Conservation (phyloP, 805 yeast species). For the Jamesozyma rosinii region DNA sequence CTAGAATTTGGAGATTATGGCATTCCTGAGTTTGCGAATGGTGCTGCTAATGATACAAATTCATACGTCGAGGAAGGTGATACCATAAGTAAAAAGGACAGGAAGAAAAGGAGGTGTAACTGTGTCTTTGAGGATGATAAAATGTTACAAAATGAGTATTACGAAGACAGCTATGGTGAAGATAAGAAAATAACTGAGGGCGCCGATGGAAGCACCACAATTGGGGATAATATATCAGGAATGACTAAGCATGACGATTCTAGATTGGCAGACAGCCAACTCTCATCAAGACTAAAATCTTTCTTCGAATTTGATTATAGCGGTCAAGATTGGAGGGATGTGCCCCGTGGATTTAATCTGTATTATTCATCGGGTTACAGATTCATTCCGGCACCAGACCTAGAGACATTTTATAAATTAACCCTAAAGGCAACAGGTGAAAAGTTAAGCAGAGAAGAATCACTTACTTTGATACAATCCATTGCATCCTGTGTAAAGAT, state of each 20-base stretch:
- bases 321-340: conserved; percentile 67
- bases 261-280: neutral
- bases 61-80: neutral
- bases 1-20: conserved; percentile 13
- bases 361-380: conserved; percentile 23
- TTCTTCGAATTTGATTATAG: conserved; percentile 45
- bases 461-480: conserved; percentile 24
- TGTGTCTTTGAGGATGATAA: conserved; percentile 33
- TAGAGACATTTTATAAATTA: conserved; percentile 10
- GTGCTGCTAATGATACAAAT: conserved; percentile 11
- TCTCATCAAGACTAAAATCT: conserved; percentile 31
- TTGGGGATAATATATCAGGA: neutral
- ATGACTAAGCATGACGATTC: neutral
- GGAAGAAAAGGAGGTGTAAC: conserved; percentile 24
- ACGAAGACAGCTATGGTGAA: neutral
- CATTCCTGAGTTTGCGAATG: too few relatives aligned
- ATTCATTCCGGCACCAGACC: conserved; percentile 13
- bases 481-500: conserved; percentile 45
- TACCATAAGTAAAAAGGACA: neutral
- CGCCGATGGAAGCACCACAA: neutral
- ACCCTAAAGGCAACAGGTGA: conserved; percentile 14
- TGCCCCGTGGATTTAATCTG: conserved; percentile 51
- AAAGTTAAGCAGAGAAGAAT: conserved; percentile 12
- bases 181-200: neutral
- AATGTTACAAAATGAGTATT: conserved; percentile 15